A percentile compares a stretch with the other conserved stretches of the same genome.
phyloP scores from a whole-genome alignment of 2,329 filamentous ascomycete species.

The Pseudocercospora crystallina region DNA sequence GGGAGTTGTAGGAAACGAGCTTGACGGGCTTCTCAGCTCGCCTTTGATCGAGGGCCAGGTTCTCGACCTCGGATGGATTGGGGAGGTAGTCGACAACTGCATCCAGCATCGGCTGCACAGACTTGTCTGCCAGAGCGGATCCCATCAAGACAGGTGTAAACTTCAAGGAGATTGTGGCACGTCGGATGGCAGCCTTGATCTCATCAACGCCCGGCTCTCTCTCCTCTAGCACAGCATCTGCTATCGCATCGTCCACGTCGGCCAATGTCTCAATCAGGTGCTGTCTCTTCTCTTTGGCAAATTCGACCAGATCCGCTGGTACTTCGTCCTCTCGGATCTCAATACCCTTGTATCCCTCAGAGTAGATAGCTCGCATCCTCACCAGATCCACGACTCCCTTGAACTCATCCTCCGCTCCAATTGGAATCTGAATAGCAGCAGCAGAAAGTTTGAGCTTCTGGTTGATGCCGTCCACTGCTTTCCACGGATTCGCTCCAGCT shows the following conservation, averaged over 20 bases:
- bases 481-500: conserved; percentile 97
- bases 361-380: conserved; percentile 89
- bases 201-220: conserved; percentile 73
- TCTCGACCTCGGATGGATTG: conserved; percentile 85
- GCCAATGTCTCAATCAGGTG: conserved; percentile 91
- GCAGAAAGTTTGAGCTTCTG: conserved; percentile 90
- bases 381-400: conserved; percentile 90
- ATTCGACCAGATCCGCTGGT: conserved; percentile 71
- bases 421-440: conserved; percentile 90
- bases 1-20: conserved; percentile 86
- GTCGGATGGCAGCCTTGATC: conserved; percentile 87
- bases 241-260: conserved; percentile 97
- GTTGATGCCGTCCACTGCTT: conserved; percentile 96
- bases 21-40: conserved; percentile 77
- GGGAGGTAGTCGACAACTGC: conserved; percentile 95
- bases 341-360: conserved; percentile 77
- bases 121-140: conserved; percentile 90
- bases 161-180: conserved; percentile 82
- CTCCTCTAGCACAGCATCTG: conserved; percentile 91
- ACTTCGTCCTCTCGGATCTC: conserved; percentile 77
- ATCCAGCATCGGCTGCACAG: conserved; percentile 93
- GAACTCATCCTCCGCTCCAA: conserved; percentile 88
- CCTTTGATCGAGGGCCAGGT: conserved; percentile 81
- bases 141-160: conserved; percentile 97
- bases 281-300: conserved; percentile 78